phyloP scores from a whole-genome alignment of 441 rosid species.

The Corymbia calophylla region DNA sequence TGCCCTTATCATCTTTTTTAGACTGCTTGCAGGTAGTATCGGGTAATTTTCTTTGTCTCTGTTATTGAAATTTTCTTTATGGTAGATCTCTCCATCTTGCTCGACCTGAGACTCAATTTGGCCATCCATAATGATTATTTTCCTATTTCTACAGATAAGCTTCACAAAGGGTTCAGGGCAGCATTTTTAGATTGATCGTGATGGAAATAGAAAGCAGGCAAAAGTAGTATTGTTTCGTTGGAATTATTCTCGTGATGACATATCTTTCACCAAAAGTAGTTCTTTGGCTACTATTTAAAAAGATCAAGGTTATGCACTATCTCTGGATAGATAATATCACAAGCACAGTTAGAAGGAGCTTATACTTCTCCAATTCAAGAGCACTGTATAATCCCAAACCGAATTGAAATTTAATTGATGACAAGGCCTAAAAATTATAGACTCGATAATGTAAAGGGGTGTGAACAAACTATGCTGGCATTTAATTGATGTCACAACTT shows the following conservation, averaged over 20 bases:
- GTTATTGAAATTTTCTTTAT: neutral
- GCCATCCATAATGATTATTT: neutral
- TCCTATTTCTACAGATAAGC: neutral
- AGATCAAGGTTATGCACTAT: neutral
- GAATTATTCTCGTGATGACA: neutral
- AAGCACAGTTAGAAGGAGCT: neutral
- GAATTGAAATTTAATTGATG: accelerated
- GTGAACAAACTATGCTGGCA: neutral
- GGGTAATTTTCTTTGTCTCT: neutral
- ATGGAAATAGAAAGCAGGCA: neutral
- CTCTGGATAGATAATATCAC: neutral
- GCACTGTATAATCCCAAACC: accelerated
- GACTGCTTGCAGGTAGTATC: neutral
- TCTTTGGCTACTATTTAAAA: neutral
- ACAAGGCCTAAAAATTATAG: too few species aligned
- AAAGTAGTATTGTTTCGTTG: neutral
- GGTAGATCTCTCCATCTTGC: neutral
- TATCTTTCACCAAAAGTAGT: neutral
- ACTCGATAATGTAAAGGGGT: too few species aligned
- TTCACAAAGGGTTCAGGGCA: neutral
- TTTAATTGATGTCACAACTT: neutral
- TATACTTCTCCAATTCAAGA: neutral
- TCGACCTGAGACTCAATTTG: neutral
- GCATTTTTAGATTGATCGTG: neutral
- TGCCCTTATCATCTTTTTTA: neutral